A percentile compares a stretch with the other conserved stretches of the same genome.
Evolutionary conservation across 345 rosid species (phyloP).

Genomic region (Lepidium didymum): DNA sequence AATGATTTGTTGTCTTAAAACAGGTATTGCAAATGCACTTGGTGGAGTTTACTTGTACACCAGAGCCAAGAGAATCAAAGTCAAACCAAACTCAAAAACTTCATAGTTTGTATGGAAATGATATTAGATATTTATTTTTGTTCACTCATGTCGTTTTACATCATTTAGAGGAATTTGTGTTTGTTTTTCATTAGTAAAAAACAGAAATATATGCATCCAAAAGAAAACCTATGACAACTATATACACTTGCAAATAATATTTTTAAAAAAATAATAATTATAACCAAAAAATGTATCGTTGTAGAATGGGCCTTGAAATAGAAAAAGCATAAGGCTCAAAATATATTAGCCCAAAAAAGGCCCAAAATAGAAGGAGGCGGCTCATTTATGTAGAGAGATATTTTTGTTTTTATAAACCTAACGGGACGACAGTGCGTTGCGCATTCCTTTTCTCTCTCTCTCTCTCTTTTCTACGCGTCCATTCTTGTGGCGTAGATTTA

Average conservation of each 20-base stretch:
- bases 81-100: slow-evolving; percentile 31
- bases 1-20: neutral
- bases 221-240: too few species aligned
- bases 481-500: slow-evolving; percentile 25
- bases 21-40: slow-evolving; percentile 79
- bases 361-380: slow-evolving; percentile 22
- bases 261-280: too few species aligned
- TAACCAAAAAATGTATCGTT: too few species aligned
- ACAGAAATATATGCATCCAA: too few species aligned
- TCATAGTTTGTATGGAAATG: slow-evolving; percentile 13
- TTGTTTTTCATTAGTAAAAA: neutral
- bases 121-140: neutral
- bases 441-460: neutral
- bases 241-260: too few species aligned
- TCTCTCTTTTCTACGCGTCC: slow-evolving; percentile 18
- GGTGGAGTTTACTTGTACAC: slow-evolving; percentile 73
- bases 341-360: neutral
- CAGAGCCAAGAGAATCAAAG: slow-evolving; percentile 42
- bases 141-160: neutral
- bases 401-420: slow-evolving; percentile 13
- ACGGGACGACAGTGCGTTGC: neutral
- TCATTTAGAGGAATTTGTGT: neutral
- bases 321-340: neutral
- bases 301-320: neutral
- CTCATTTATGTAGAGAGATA: neutral